Evolutionary conservation across 441 rosid species (phyloP), one percentile per base, ranked within the genome.

Genomic region (Jatropha podagrica): DNA sequence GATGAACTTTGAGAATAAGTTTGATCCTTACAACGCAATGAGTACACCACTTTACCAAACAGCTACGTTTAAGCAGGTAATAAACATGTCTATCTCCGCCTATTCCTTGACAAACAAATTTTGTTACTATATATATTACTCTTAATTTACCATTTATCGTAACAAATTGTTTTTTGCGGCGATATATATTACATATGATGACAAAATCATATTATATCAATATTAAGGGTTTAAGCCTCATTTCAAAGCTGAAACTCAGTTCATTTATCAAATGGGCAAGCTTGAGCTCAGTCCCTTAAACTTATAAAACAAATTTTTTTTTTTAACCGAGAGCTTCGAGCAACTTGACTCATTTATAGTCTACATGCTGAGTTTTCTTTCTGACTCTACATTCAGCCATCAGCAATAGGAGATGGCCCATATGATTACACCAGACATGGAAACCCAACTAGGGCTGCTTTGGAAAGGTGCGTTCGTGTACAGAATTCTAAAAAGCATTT

Each of bases 361-460:
- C 32, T 32, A 26, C 18, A 5, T 69, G 64, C 13, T 4, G 49
- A 72, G 5, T 71, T 73, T 68, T 55, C 62, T 52, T 66, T 46
- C 17, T 32, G 78, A 41, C 55, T 41, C 71, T 75, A 2, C 68
- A 69, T 82, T 83, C 79, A 93, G 97, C 91, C 94, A 71, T 92
- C 97, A 48, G 97, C 97, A 7, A 79, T 75, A 4, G 92, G 86
- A 73, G 85, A 88, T 83, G 98, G 97, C 51, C 89, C 93, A 10
- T 96, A 91, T 82, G 98, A 94, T 85, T 94, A 94, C 81, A 94
- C 99, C 67, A 91, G 97, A 86, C 91, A 97, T 85, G 98, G 98
- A 65, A 96, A 96, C 83, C 98, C 98, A 67, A 96, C 97, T 0
- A 77, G 98, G 82, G 93, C 86, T 87, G 91, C 83, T 62, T 82